phyloP scores from a whole-genome alignment of 1,139 yeast species.

The Debaryomycetaceae sp. region DNA sequence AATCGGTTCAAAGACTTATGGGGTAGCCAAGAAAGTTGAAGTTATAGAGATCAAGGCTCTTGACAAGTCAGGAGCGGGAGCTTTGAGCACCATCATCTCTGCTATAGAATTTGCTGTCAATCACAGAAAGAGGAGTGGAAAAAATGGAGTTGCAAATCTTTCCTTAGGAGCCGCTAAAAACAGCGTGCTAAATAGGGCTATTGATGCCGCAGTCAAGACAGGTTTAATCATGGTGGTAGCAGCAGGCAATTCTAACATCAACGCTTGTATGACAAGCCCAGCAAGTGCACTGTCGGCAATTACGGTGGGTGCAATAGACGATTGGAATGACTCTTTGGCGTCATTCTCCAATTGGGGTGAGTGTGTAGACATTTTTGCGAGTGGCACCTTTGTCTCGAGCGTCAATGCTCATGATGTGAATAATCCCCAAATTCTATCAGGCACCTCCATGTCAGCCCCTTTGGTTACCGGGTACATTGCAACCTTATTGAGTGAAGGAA shows the following conservation, averaged over 20 bases:
- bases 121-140: slow-evolving; percentile 42
- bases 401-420: slow-evolving; percentile 25
- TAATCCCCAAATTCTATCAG: slow-evolving; percentile 52
- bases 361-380: slow-evolving; percentile 81
- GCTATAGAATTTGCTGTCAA: slow-evolving; percentile 72
- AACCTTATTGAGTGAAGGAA: slow-evolving; percentile 57
- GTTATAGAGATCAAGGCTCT: slow-evolving; percentile 72
- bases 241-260: slow-evolving; percentile 76
- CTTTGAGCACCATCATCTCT: slow-evolving; percentile 60
- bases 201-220: slow-evolving; percentile 62
- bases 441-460: slow-evolving; percentile 90
- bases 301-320: slow-evolving; percentile 87
- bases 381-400: slow-evolving; percentile 67
- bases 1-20: slow-evolving; percentile 73
- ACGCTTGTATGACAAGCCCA: slow-evolving; percentile 80
- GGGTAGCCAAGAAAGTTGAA: slow-evolving; percentile 69
- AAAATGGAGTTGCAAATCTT: slow-evolving; percentile 69
- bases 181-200: slow-evolving; percentile 64
- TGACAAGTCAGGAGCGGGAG: slow-evolving; percentile 62
- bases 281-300: slow-evolving; percentile 70
- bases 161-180: slow-evolving; percentile 74
- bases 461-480: slow-evolving; percentile 74
- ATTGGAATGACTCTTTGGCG: slow-evolving; percentile 62
- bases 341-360: slow-evolving; percentile 83
- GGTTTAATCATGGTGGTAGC: slow-evolving; percentile 84